These are phyloP conservation scores for Coelastrella sp. DNA, from an alignment of 139 green algal genomes.

Conservation along the genomic window DNA sequence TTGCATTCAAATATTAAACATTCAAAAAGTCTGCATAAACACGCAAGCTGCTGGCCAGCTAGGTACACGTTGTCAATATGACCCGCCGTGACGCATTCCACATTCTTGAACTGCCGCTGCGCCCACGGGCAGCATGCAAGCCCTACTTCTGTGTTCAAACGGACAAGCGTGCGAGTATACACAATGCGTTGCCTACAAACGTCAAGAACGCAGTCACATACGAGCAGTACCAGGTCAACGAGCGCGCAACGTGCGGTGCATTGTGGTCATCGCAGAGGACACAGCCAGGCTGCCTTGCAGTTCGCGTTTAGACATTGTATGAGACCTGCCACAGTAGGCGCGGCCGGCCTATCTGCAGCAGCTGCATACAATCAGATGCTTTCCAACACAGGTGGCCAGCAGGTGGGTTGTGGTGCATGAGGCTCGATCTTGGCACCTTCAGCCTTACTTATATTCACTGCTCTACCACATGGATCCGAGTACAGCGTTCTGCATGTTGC, in stretches of 20 bases:
- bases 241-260: neutral
- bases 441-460: neutral
- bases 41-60: no score
- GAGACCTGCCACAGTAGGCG: neutral
- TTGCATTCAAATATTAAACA: no score
- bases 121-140: neutral
- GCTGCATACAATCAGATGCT: conserved; percentile 6
- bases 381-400: neutral
- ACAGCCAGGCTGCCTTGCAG: neutral
- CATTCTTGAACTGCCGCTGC: neutral
- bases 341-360: neutral
- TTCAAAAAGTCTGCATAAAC: no score
- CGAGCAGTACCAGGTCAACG: neutral
- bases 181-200: neutral
- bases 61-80: no score
- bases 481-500: no score
- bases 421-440: neutral
- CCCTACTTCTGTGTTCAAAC: neutral
- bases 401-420: neutral
- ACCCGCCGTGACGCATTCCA: neutral
- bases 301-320: neutral
- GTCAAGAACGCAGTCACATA: neutral
- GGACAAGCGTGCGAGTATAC: neutral
- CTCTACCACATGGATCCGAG: neutral
- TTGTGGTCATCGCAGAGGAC: neutral